These are phyloP conservation scores for Aspergillus arachidicola DNA, from an alignment of 2,329 filamentous ascomycete genomes.

Conservation along the genomic window DNA sequence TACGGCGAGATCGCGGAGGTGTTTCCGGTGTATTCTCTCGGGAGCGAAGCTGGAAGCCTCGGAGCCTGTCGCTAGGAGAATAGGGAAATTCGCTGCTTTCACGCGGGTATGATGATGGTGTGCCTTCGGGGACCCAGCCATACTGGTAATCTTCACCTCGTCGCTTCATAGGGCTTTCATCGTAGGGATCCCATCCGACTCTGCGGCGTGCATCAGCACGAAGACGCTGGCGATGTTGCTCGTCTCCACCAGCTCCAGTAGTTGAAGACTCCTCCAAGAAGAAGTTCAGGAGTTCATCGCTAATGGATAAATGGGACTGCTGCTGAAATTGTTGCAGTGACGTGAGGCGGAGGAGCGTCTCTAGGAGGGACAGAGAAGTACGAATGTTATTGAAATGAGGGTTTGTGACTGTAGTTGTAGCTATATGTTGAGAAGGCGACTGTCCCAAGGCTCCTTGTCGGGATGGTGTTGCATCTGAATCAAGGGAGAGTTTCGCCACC, in stretches of 20 bases:
- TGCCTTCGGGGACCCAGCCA: conserved; percentile 31
- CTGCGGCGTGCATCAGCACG: conserved; percentile 62
- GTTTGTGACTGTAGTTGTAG: conserved; percentile 47
- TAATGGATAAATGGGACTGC: conserved; percentile 82
- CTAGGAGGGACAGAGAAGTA: conserved; percentile 76
- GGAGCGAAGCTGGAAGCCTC: conserved; percentile 33
- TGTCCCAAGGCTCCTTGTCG: conserved; percentile 9
- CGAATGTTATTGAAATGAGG: conserved; percentile 57
- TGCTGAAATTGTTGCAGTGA: conserved; percentile 93
- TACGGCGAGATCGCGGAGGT: conserved; percentile 23
- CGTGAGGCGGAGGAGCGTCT: conserved; percentile 83
- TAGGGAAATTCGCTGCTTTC: conserved; percentile 28
- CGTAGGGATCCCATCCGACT: conserved; percentile 72
- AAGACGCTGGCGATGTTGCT: conserved; percentile 61
- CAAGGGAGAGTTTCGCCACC: conserved; percentile 53
- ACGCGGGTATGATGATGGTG: conserved; percentile 28
- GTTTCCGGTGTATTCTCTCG: conserved; percentile 38
- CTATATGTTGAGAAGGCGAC: conserved; percentile 34
- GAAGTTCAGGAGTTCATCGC: conserved; percentile 85
- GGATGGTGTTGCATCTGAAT: conserved; percentile 30
- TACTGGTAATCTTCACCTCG: conserved; percentile 68
- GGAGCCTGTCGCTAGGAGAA: conserved; percentile 29
- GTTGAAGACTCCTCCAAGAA: conserved; percentile 74
- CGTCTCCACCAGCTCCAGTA: conserved; percentile 65
- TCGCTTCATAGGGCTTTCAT: conserved; percentile 69